Conservation (phyloP, 768 basidiomycete genomes). For the Trametes elegans region DNA sequence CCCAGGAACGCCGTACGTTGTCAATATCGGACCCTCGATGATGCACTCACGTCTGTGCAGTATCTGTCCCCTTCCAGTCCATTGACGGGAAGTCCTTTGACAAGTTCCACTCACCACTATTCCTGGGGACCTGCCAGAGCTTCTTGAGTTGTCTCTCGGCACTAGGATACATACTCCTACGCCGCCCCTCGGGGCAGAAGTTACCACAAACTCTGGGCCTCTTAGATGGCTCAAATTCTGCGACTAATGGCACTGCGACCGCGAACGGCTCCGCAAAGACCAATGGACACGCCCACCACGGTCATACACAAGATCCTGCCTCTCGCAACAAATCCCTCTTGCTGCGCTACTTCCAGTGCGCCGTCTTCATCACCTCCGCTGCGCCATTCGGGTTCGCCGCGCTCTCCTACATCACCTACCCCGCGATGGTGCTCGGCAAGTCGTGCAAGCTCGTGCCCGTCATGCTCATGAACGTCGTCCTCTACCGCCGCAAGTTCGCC, state of each 20-base stretch:
- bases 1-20: constrained; percentile 85
- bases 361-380: constrained; percentile 84
- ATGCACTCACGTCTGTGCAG: constrained; percentile 35
- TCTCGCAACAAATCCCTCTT: constrained; percentile 49
- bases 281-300: constrained; percentile 27
- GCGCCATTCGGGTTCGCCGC: constrained; percentile 96
- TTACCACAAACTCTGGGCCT: constrained; percentile 64
- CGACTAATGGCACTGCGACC: constrained; percentile 38
- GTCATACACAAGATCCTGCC: constrained; percentile 29
- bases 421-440: constrained; percentile 98
- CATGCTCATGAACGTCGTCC: constrained; percentile 94
- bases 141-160: constrained; percentile 74
- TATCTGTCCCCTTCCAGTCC: constrained; percentile 81
- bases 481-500: constrained; percentile 91
- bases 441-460: constrained; percentile 99
- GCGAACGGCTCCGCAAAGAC: constrained; percentile 18
- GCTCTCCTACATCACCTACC: constrained; percentile 94
- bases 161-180: constrained; percentile 67
- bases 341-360: constrained; percentile 76
- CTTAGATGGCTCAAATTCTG: constrained; percentile 28
- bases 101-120: constrained; percentile 83
- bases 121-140: constrained; percentile 85
- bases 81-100: constrained; percentile 58
- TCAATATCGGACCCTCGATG: neutral
- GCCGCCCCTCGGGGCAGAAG: constrained; percentile 53